Conservation (phyloP, 805 yeast species). For the Jamesozyma gamospora region DNA sequence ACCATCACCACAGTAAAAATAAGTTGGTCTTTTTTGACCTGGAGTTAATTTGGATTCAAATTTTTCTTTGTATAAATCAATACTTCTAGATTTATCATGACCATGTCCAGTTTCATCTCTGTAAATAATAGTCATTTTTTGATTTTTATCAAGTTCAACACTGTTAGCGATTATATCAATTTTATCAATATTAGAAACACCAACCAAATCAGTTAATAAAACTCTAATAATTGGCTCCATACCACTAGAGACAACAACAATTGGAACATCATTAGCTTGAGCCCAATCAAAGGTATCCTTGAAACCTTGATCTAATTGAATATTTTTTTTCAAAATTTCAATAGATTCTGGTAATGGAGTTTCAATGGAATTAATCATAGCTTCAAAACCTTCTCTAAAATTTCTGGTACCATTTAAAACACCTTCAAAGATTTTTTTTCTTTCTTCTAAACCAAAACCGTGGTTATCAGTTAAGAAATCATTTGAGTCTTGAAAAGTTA, state of each 20-base stretch:
- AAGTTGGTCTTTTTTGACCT: conserved; percentile 42
- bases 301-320: conserved; percentile 86
- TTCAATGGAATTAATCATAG: conserved; percentile 72
- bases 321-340: conserved; percentile 51
- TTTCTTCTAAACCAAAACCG: conserved; percentile 70
- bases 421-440: conserved; percentile 59
- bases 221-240: conserved; percentile 88
- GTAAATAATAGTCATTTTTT: conserved; percentile 75
- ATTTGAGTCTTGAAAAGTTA: conserved; percentile 89
- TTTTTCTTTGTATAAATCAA: conserved; percentile 35
- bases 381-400: conserved; percentile 74
- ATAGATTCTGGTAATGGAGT: conserved; percentile 78
- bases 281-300: conserved; percentile 75
- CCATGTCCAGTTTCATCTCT: conserved; percentile 84
- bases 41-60: conserved; percentile 22
- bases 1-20: conserved; percentile 96
- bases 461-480: conserved; percentile 81
- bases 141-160: conserved; percentile 45
- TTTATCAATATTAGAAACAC: conserved; percentile 58
- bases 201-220: conserved; percentile 62
- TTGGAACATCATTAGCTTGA: conserved; percentile 57
- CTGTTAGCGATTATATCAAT: conserved; percentile 79
- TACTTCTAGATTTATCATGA: conserved; percentile 85
- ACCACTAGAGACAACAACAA: conserved; percentile 83
- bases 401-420: conserved; percentile 58